These are phyloP conservation scores for Hanseniaspora guilliermondii DNA, from an alignment of 805 yeast genomes.

Conservation along the genomic window DNA sequence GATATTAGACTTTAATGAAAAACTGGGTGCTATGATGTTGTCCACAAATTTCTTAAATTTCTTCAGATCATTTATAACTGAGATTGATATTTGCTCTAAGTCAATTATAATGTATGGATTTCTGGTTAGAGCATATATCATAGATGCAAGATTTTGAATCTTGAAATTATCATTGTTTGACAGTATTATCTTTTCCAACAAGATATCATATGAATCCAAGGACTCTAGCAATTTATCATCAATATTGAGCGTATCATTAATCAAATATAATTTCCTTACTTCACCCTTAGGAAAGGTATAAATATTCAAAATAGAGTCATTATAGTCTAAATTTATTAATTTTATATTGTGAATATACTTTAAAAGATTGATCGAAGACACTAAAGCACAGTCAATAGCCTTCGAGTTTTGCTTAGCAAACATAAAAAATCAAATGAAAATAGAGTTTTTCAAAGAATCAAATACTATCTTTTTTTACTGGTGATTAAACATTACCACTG, in stretches of 20 bases:
- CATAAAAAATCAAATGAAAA: too few species aligned
- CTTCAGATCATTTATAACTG: background rate
- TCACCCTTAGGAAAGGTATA: background rate
- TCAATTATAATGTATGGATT: slow-evolving; percentile 3
- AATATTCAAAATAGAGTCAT: background rate
- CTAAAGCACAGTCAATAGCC: slow-evolving; percentile 2
- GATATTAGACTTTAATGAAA: background rate
- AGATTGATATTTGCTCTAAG: background rate
- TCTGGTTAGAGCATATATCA: background rate
- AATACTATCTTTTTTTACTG: background rate
- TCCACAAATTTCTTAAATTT: background rate
- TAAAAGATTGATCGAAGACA: background rate
- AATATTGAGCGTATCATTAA: background rate
- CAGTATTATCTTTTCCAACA: background rate
- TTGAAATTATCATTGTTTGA: background rate
- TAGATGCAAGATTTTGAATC: background rate
- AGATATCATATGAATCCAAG: background rate
- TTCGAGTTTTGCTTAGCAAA: background rate
- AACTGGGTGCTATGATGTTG: background rate
- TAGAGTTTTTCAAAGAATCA: too few species aligned
- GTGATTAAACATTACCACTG: too few species aligned
- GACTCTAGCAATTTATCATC: background rate
- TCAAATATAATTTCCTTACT: background rate
- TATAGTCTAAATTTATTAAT: background rate
- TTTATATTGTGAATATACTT: background rate